Conservation (phyloP, 2,329 filamentous ascomycete genomes). For the Diaporthe velutina region DNA sequence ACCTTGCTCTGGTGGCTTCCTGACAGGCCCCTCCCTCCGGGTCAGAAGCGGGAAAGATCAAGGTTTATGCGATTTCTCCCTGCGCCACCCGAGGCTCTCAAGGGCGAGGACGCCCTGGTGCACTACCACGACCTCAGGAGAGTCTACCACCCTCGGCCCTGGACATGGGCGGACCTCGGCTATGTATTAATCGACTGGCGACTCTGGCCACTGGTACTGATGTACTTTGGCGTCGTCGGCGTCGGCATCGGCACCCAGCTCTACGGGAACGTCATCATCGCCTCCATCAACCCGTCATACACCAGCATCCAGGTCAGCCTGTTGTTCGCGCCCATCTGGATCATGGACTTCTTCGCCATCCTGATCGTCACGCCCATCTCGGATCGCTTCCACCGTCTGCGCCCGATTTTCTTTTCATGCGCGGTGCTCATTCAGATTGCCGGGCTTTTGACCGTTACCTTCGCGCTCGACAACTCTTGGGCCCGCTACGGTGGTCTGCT, state of each 20-base stretch:
- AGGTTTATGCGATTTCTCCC: slow-evolving; percentile 77
- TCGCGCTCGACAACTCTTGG: slow-evolving; percentile 79
- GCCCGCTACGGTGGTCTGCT: slow-evolving; percentile 89
- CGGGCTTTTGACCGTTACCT: slow-evolving; percentile 83
- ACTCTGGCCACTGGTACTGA: slow-evolving; percentile 85
- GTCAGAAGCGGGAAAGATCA: slow-evolving; percentile 65
- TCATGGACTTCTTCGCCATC: slow-evolving; percentile 91
- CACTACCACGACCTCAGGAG: slow-evolving; percentile 87
- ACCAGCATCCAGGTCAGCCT: slow-evolving; percentile 83
- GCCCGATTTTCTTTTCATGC: slow-evolving; percentile 84
- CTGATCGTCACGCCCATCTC: slow-evolving; percentile 87
- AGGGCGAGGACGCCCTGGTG: slow-evolving; percentile 80
- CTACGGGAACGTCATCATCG: slow-evolving; percentile 89
- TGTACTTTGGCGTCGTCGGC: slow-evolving; percentile 96
- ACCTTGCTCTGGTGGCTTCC: slow-evolving; percentile 90
- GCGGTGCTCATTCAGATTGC: slow-evolving; percentile 84
- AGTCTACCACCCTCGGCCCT: slow-evolving; percentile 82
- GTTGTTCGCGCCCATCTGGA: slow-evolving; percentile 92
- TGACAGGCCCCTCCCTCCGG: slow-evolving; percentile 82
- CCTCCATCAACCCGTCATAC: slow-evolving; percentile 79
- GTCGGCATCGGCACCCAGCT: slow-evolving; percentile 92
- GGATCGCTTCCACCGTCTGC: slow-evolving; percentile 85
- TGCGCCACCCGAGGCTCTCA: slow-evolving; percentile 76
- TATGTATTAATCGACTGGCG: slow-evolving; percentile 86
- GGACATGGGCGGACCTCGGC: slow-evolving; percentile 78